Evolutionary conservation across 495 filamentous ascomycete genomes (phyloP), one percentile per base, ranked within the genome.

Genomic region (Cercophora sp.): DNA sequence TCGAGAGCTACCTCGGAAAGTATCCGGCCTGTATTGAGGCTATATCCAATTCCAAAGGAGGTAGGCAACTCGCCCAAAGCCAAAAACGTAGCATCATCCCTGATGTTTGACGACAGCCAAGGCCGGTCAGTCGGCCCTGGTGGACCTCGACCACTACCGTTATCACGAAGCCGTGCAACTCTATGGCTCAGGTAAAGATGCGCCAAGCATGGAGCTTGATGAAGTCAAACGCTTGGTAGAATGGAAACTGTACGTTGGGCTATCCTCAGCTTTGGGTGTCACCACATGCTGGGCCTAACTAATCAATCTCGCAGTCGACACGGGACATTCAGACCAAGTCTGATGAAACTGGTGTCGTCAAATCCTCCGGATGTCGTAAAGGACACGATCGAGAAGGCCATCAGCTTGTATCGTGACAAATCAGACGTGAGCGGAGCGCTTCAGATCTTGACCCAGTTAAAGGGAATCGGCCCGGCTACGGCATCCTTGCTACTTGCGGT

Each of bases 241-340:
- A 49, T 91, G 87, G 87, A 91, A 90, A 69, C 67, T 87, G 85
- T 89, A 75, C 62, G 83, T 32, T n/a, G n/a, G n/a, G n/a, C n/a
- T n/a, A n/a, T n/a, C n/a, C n/a, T n/a, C n/a, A n/a, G n/a, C 11
- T 19, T 42, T 47, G 5, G 19, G 15, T 19, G 23, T 25, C 16
- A 5, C 22, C 24, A 26, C 10, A 10, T 10, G n/a, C 8, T 15
- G 6, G 23, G 10, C 3, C 11, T 4, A 26, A 18, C 42, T 46
- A 26, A 46, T 25, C 22, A 16, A n/a, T n/a, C 25, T 16, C n/a
- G 36, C 25, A 75, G 74, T n/a, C 72, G 71, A 58, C 87, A 89
- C 62, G 88, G 88, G 13, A 81, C 77, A 23, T 83, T 78, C 64
- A 79, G 87, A n/a, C 85, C 87, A 29, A 78, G 71, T 0, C 72